Base-by-base conservation (phyloP, 441 rosid genomes). In the Syzygium malaccense region DNA sequence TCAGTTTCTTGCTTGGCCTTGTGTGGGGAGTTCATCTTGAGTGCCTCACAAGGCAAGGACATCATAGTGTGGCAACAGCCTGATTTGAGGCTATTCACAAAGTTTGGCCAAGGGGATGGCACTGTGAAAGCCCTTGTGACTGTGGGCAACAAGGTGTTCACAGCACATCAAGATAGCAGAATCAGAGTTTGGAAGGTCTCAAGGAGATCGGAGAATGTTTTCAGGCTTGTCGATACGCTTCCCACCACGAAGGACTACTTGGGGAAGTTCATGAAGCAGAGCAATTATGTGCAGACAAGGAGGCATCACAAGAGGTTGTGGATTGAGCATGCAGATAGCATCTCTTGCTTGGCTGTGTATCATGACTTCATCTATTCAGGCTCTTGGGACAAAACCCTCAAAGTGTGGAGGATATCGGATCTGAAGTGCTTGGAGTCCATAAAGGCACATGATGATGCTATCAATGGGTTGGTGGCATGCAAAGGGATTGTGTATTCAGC, bases 61-160 rank as follows among this genome's bases (percentile, higher is more conserved):
- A 97, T 97, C 49, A 97, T 97, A 71, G 99, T 96, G 13, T 97
- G 99, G 99, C 98, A 97, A 78, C 98, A 95, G 93, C 99, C 99
- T 37, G 98, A 97, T 90, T 91, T 97, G 93, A 94, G 93, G 92
- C 86, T 92, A 88, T 95, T 97, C 88, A 95, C 99, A 0, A 97
- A 96, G 90, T 97, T 97, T 25, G 99, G 99, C 48, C 95, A 95
- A 64, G 99, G 99, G 0, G 96, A 95, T 19, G 99, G 99, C 2
- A 94, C 98, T 0, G 97, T 97, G 25, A 97, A 97, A 91, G 97
- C 99, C 68, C 66, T 97, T 4, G 93, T 96, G 13, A 92, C 98
- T 14, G 94, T 94, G 4, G 96, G 98, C 6, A 95, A 93, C 85
- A 95, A 91, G 87, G 98, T 96, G 9, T 97, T 97, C 87, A 95